Evolutionary conservation across 345 rosid species (phyloP), one percentile per base, ranked within the genome.

Genomic region (Citrus mangshanensis): DNA sequence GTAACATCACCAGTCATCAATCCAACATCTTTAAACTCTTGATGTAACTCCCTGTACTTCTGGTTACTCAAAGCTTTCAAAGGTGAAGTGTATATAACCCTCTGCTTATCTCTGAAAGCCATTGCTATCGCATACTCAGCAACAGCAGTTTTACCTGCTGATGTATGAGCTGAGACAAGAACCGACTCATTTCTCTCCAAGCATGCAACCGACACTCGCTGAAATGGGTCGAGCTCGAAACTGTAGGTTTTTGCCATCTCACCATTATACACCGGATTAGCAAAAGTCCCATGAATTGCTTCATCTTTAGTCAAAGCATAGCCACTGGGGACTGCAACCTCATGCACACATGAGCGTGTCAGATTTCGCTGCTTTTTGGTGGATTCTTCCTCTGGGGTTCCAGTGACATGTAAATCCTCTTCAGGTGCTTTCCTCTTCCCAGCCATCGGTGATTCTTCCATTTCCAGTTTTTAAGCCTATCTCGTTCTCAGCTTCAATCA

Each of bases 1-100:
- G 99, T 96, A 19, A 96, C 99, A 80, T 96, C 99, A 58, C 99
- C 99, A 2, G 99, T 96, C 99, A 96, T 96, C 89, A 96, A 85
- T 37, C 99, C 99, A 51, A 96, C 99, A 85, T 96, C 99, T 49
- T 85, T 72, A 76, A 96, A 96, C 89, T 96, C 99, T 49, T 91
- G 98, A 63, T 92, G 95, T 51, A 96, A 80, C 88, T 96, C 99
- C 83, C 99, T 89, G 59, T 88, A 94, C 91, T 96, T 96, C 85
- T 96, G 99, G 82, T 96, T 96, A 82, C 99, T 96, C 93, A 96
- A 81, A 67, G 99, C 99, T 85, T 94, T 96, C 88, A 96, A 85
- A 0, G 99, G 99, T 0, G 99, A 96, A 37, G 99, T 96, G 74
- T 96, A 96, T 37, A 96, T 88, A 69, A 96, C 99, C 85, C 98